Evolutionary conservation across 1,284 basidiomycete genomes (phyloP).

Genomic region (Leccinum pallidistipes): DNA sequence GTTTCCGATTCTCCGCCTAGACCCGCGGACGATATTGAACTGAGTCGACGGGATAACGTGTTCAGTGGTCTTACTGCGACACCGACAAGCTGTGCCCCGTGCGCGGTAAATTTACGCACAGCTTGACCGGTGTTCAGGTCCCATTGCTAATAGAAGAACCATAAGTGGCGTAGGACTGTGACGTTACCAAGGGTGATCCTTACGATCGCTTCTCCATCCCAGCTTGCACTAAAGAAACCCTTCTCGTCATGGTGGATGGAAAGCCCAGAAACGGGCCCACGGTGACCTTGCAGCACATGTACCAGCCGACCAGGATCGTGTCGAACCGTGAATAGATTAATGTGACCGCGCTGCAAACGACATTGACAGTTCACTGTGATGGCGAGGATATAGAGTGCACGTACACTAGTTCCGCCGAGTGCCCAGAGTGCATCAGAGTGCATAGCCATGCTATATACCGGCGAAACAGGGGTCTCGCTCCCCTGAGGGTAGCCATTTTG

Average conservation of each 20-base stretch:
- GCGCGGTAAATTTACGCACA: slow-evolving; percentile 77
- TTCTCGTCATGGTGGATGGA: slow-evolving; percentile 81
- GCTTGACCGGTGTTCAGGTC: slow-evolving; percentile 91
- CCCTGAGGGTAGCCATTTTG: slow-evolving; percentile 33
- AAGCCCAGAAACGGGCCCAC: slow-evolving; percentile 84
- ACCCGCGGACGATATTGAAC: slow-evolving; percentile 33
- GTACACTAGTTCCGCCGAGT: slow-evolving; percentile 80
- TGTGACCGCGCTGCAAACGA: slow-evolving; percentile 68
- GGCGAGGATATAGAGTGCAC: slow-evolving; percentile 31
- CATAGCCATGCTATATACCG: slow-evolving; percentile 86
- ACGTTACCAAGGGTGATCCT: slow-evolving; percentile 36
- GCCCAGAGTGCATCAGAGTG: slow-evolving; percentile 92
- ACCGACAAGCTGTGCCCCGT: slow-evolving; percentile 85
- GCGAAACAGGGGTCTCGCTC: slow-evolving; percentile 56
- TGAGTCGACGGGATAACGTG: slow-evolving; percentile 38
- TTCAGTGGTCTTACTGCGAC: slow-evolving; percentile 75
- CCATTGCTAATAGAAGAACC: slow-evolving; percentile 75
- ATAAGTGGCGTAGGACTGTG: slow-evolving; percentile 4
- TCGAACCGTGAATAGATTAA: slow-evolving; percentile 90
- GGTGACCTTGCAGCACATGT: slow-evolving; percentile 75
- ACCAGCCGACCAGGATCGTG: slow-evolving; percentile 86
- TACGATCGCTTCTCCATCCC: slow-evolving; percentile 91
- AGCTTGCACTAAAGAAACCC: slow-evolving; percentile 87
- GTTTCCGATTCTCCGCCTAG: slow-evolving; percentile 23
- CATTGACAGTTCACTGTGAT: slow-evolving; percentile 14